Conservation (phyloP, 2,329 filamentous ascomycete species). For the Myriangium duriaei region DNA sequence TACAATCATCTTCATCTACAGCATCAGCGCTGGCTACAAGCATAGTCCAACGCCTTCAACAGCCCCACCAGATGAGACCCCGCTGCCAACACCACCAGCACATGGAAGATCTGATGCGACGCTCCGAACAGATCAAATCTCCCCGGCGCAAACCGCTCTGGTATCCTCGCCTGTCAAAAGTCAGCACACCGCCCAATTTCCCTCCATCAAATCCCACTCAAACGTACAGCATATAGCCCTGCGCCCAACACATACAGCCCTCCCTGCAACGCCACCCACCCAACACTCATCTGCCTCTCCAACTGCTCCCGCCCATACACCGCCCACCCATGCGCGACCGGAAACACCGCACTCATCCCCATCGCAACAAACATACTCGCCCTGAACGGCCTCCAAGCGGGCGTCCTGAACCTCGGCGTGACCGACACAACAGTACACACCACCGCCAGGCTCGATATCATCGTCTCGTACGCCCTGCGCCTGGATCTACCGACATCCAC, state of each 20-base stretch:
- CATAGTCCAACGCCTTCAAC: conserved; percentile 72
- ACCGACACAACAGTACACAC: conserved; percentile 67
- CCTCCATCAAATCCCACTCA: no score
- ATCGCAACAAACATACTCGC: conserved; percentile 82
- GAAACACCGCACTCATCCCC: conserved; percentile 71
- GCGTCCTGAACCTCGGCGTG: conserved; percentile 71
- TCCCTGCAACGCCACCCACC: conserved; percentile 70
- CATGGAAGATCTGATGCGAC: conserved; percentile 93
- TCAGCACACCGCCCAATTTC: no score
- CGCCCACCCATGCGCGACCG: conserved; percentile 62
- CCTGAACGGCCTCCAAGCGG: conserved; percentile 71
- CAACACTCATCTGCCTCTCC: conserved; percentile 62
- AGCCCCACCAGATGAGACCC: conserved; percentile 70
- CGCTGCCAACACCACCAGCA: conserved; percentile 74
- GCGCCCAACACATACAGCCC: conserved; percentile 77
- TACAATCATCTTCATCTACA: no score
- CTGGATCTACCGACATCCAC: background rate
- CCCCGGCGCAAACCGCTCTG: conserved; percentile 67
- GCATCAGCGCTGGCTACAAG: conserved; percentile 39
- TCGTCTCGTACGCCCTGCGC: conserved; percentile 7
- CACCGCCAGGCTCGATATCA: conserved; percentile 56
- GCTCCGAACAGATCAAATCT: conserved; percentile 82
- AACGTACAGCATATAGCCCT: conserved; percentile 61
- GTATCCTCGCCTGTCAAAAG: conserved; percentile 56
- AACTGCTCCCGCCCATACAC: conserved; percentile 51